Percentiles rank a stretch among this genome's conserved stretches.
Evolutionary conservation across 305 asterid genomes (phyloP).

Genomic region (Striga hermonthica): DNA sequence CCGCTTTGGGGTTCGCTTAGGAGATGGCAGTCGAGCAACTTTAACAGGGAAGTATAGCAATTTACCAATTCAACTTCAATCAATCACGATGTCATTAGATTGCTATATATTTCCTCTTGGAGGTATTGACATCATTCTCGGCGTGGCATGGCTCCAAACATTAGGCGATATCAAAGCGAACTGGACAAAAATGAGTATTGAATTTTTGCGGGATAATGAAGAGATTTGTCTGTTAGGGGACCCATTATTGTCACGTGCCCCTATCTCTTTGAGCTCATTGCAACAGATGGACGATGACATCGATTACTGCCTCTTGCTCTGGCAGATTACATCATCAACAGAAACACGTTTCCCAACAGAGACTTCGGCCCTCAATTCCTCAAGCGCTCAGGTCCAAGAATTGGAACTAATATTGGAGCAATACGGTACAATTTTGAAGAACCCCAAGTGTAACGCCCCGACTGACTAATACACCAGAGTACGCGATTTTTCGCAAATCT

Average conservation of each 20-base stretch:
- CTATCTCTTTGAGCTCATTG: neutral
- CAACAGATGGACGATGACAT: neutral
- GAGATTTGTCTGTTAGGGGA: neutral
- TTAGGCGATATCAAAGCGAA: neutral
- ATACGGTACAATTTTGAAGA: neutral
- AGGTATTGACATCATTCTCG: neutral
- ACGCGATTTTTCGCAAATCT: no score
- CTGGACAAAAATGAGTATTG: neutral
- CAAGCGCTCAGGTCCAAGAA: neutral
- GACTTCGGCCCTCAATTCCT: no score
- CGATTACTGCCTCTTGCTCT: no score
- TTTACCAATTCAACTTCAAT: neutral
- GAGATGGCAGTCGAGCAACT: neutral
- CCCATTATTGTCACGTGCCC: neutral
- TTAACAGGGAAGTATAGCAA: neutral
- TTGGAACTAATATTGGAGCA: neutral
- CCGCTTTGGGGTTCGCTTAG: neutral
- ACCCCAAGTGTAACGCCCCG: no score
- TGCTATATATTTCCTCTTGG: neutral
- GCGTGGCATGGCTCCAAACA: neutral
- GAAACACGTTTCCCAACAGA: no score
- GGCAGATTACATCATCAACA: no score
- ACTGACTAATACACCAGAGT: no score
- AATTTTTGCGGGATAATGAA: neutral
- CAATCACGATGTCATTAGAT: neutral